Conservation (phyloP, 1,284 basidiomycete species). For the Thecaphora thlaspeos region DNA sequence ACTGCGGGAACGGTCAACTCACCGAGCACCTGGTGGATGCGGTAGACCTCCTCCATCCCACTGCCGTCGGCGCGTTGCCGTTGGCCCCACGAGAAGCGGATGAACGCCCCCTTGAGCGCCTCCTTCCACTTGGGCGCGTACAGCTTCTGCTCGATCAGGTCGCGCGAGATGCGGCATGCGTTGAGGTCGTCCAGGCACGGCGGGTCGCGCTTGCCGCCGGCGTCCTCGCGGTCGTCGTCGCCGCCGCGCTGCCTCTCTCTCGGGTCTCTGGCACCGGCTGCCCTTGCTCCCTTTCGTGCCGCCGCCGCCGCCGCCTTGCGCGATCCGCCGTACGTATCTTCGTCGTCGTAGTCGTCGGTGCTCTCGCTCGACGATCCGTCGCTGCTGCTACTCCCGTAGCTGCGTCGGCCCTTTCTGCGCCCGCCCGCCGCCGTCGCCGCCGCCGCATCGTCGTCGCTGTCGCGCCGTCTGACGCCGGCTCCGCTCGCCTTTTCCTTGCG, state of each 20-base stretch:
- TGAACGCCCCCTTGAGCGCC: constrained; percentile 69
- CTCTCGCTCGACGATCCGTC: constrained; percentile 13
- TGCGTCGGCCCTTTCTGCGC: constrained; percentile 7
- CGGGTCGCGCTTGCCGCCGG: constrained; percentile 60
- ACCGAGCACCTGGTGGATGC: constrained; percentile 77
- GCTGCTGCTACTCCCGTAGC: constrained; percentile 1
- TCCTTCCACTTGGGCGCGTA: constrained; percentile 75
- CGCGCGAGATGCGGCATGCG: constrained; percentile 66
- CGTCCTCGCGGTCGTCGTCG: constrained; percentile 65
- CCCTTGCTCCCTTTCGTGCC: no score
- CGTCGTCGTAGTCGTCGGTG: constrained; percentile 3
- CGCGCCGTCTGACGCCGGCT: not conserved
- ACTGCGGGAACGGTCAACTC: no score
- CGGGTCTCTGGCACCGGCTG: constrained; percentile 67
- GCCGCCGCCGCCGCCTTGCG: constrained; percentile 46
- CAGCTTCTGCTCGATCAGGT: constrained; percentile 67
- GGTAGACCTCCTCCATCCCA: constrained; percentile 68
- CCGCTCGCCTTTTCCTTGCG: constrained; percentile 38
- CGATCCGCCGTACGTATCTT: constrained; percentile 15
- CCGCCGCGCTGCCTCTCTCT: constrained; percentile 66
- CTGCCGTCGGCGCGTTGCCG: constrained; percentile 62
- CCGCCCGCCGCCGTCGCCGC: not conserved
- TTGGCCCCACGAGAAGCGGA: constrained; percentile 46
- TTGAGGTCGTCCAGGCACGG: constrained; percentile 65
- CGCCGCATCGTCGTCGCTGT: constrained; percentile 25